Percentiles rank a stretch among this genome's conserved stretches.
Evolutionary conservation across 441 rosid species (phyloP).

Genomic region (Gossypium trilobum): DNA sequence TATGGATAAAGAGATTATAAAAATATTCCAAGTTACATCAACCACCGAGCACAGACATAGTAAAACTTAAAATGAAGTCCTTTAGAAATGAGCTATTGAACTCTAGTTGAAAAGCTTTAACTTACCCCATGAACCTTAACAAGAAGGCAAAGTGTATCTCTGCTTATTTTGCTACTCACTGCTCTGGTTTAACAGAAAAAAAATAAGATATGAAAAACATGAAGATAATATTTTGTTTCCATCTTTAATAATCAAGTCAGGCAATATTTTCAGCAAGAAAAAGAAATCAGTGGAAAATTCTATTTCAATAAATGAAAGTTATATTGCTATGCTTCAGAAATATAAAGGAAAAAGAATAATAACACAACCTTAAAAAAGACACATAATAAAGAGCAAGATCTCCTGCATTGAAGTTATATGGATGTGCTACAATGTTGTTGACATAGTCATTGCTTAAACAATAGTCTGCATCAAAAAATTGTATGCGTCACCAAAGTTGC

Average conservation of each 20-base stretch:
- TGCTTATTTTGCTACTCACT: slow-evolving; percentile 57
- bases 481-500: slow-evolving; percentile 10
- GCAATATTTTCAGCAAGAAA: not conserved
- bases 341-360: slow-evolving; percentile 5
- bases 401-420: slow-evolving; percentile 42
- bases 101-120: slow-evolving; percentile 27
- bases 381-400: slow-evolving; percentile 56
- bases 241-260: slow-evolving; percentile 1
- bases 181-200: slow-evolving; percentile 38
- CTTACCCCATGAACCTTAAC: slow-evolving; percentile 56
- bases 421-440: slow-evolving; percentile 49
- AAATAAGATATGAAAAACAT: slow-evolving; percentile 5
- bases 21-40: not conserved
- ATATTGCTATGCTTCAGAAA: not conserved
- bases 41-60: not conserved
- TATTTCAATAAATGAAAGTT: not conserved
- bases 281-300: not conserved
- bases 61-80: not conserved
- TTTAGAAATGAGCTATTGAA: not conserved
- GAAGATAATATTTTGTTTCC: not conserved
- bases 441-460: slow-evolving; percentile 66
- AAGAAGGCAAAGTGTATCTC: slow-evolving; percentile 63
- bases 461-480: slow-evolving; percentile 38
- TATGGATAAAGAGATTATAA: not conserved
- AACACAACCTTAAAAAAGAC: slow-evolving; percentile 50